Percentiles rank a stretch among this genome's conserved stretches.
phyloP scores from a whole-genome alignment of 345 rosid genomes.

The Ailanthus altissimus region DNA sequence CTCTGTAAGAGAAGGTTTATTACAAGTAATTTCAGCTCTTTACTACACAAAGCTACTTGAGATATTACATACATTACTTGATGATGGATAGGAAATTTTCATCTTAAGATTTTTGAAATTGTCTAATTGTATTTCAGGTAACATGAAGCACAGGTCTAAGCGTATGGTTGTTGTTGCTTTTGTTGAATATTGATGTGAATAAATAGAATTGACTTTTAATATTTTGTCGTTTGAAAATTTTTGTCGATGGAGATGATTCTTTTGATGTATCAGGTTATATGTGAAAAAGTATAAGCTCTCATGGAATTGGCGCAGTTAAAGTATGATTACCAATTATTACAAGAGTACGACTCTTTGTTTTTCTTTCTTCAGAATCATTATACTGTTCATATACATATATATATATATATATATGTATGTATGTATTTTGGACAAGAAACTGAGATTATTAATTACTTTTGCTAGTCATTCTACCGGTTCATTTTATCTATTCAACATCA shows the following conservation, averaged over 20 bases:
- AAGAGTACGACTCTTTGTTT: constrained; percentile 53
- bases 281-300: constrained; percentile 94
- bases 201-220: not conserved
- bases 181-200: constrained; percentile 14
- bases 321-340: constrained; percentile 63
- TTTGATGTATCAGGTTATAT: constrained; percentile 62
- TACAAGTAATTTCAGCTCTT: constrained; percentile 54
- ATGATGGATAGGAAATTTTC: not conserved
- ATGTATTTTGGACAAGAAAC: too few relatives aligned
- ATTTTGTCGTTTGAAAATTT: constrained; percentile 6
- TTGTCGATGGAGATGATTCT: constrained; percentile 16
- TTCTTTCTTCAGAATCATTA: not conserved
- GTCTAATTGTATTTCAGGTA: not conserved
- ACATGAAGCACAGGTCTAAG: constrained; percentile 5
- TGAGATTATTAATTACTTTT: too few relatives aligned
- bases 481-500: too few relatives aligned
- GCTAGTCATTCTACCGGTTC: too few relatives aligned
- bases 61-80: constrained; percentile 1
- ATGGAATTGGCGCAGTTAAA: constrained; percentile 83
- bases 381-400: too few relatives aligned
- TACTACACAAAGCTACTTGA: not conserved
- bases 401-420: too few relatives aligned
- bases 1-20: constrained; percentile 91
- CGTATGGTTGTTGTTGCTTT: constrained; percentile 8
- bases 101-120: not conserved